These are phyloP conservation scores for Oxyria digyna DNA, from an alignment of 148 eudicot genomes.

Conservation along the genomic window DNA sequence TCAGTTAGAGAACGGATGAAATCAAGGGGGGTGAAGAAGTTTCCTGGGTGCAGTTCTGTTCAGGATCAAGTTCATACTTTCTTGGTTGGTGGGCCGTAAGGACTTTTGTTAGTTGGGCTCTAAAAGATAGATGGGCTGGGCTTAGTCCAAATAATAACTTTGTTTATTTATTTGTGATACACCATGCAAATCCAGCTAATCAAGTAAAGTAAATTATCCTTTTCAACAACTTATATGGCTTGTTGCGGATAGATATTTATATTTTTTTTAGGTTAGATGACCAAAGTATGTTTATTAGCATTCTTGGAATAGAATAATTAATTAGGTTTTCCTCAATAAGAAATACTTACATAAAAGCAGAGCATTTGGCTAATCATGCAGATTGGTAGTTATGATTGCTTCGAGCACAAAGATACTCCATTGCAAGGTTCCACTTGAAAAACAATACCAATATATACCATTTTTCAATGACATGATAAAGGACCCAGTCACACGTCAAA, in stretches of 20 bases:
- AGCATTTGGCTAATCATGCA: constrained; percentile 8
- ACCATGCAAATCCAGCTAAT: not conserved
- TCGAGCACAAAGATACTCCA: constrained; percentile 8
- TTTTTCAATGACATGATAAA: not conserved
- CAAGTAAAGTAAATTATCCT: not conserved
- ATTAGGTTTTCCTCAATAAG: not conserved
- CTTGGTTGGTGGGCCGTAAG: constrained; percentile 18
- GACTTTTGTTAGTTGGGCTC: not conserved
- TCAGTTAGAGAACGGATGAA: constrained; percentile 49
- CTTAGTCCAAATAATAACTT: not conserved
- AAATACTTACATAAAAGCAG: not conserved
- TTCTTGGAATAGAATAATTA: not conserved
- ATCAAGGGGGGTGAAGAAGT: constrained; percentile 42
- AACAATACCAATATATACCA: not conserved
- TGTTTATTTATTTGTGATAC: not conserved
- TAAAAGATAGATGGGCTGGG: not conserved
- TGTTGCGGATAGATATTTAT: not conserved
- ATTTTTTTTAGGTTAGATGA: not conserved
- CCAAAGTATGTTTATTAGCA: not conserved
- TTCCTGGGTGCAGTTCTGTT: constrained; percentile 65
- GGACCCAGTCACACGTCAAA: not conserved
- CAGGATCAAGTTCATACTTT: constrained; percentile 31
- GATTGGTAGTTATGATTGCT: constrained; percentile 6
- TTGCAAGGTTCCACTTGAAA: constrained; percentile 3
- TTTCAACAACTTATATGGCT: not conserved